A percentile compares a stretch with the other conserved stretches of the same genome.
Evolutionary conservation across 257 asterid species (phyloP).

Genomic region (Primulina eburnea): DNA sequence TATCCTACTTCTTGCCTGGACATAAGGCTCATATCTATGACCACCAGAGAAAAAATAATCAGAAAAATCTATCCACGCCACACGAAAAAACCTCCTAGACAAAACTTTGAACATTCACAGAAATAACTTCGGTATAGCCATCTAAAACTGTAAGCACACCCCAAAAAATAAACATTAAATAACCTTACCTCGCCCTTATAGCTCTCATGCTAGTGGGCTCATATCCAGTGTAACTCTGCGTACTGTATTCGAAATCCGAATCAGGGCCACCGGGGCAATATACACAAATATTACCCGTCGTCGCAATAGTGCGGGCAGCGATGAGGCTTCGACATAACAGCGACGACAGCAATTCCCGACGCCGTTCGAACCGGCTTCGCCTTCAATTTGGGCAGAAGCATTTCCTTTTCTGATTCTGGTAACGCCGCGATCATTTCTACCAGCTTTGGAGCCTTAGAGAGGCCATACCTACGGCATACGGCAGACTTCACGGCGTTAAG

Average conservation of each 20-base stretch:
- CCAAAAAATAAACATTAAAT: neutral
- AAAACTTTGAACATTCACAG: neutral
- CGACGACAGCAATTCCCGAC: conserved; percentile 97
- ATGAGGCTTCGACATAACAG: conserved; percentile 99
- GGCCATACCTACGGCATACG: conserved; percentile 89
- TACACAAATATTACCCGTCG: conserved; percentile 95
- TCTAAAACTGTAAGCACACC: neutral
- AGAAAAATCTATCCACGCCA: neutral
- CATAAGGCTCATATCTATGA: conserved; percentile 89
- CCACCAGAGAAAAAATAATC: conserved; percentile 14
- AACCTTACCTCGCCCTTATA: conserved; percentile 81
- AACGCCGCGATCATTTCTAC: conserved; percentile 98
- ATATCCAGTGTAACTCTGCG: conserved; percentile 97
- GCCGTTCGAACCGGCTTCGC: conserved; percentile 99
- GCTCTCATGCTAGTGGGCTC: conserved; percentile 99
- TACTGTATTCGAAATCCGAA: conserved; percentile 96
- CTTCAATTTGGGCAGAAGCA: conserved; percentile 80
- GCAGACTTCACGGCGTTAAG: conserved; percentile 86
- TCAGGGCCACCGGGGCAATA: conserved; percentile 99
- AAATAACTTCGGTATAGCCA: neutral
- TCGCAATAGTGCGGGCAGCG: conserved; percentile 98
- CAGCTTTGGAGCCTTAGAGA: conserved; percentile 88
- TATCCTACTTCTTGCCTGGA: conserved; percentile 95
- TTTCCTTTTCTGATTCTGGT: conserved; percentile 86
- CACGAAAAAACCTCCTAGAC: neutral